A percentile compares a stretch with the other conserved stretches of the same genome.
Evolutionary conservation across 2,329 filamentous ascomycete species (phyloP).

Genomic region (Bipolaris cookei): DNA sequence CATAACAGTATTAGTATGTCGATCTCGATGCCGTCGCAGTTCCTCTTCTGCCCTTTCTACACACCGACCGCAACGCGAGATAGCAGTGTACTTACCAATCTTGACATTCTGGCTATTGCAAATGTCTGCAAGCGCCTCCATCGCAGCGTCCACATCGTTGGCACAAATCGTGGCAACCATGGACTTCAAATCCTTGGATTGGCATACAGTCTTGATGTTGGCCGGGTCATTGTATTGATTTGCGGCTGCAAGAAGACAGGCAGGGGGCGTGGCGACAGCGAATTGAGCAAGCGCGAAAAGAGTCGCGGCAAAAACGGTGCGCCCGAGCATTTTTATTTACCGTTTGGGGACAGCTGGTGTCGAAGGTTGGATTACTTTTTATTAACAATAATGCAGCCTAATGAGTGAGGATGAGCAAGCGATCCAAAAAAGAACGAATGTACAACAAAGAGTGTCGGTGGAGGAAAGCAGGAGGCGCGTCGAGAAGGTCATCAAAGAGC

Average conservation of each 20-base stretch:
- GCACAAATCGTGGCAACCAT: slow-evolving; percentile 37
- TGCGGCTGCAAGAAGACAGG: slow-evolving; percentile 41
- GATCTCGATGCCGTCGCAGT: neutral
- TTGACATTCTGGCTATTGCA: slow-evolving; percentile 37
- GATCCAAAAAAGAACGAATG: slow-evolving; percentile 20
- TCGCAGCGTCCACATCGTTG: slow-evolving; percentile 28
- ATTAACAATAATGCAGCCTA: slow-evolving; percentile 23
- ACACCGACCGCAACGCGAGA: neutral
- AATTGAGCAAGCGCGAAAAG: slow-evolving; percentile 35
- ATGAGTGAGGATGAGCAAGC: slow-evolving; percentile 22
- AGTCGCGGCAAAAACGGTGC: slow-evolving; percentile 35
- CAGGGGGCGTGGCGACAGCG: slow-evolving; percentile 32
- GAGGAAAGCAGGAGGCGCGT: slow-evolving; percentile 6
- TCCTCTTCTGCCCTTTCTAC: neutral
- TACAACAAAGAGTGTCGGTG: slow-evolving; percentile 19
- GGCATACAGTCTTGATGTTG: slow-evolving; percentile 38
- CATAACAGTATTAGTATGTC: slow-evolving; percentile 1
- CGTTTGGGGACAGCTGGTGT: slow-evolving; percentile 2
- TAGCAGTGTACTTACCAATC: slow-evolving; percentile 34
- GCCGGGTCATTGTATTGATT: slow-evolving; percentile 38
- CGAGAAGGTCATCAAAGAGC: slow-evolving; percentile 12
- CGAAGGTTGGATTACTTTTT: neutral
- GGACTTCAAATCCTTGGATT: slow-evolving; percentile 32
- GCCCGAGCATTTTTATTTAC: slow-evolving; percentile 36
- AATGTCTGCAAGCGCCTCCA: slow-evolving; percentile 38